Conservation (phyloP, 495 filamentous ascomycete genomes). For the Neurospora sp. region DNA sequence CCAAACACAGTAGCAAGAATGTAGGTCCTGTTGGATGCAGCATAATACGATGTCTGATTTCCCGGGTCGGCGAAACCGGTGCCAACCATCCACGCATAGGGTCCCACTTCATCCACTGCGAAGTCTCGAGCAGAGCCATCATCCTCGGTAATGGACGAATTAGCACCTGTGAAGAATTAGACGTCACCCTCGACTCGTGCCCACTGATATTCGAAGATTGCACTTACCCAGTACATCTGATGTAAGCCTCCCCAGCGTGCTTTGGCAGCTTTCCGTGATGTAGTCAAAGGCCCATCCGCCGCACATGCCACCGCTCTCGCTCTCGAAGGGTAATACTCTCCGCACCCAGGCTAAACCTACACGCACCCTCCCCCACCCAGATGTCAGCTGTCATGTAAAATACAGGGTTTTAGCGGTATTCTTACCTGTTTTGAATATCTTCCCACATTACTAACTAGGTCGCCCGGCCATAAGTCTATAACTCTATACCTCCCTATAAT, state of each 20-base stretch:
- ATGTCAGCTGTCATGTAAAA: no score
- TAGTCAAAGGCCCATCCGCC: background rate
- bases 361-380: no score
- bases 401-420: no score
- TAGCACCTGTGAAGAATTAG: background rate
- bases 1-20: background rate
- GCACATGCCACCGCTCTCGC: no score
- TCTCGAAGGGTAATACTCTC: no score
- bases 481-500: no score
- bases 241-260: background rate
- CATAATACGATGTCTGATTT: background rate
- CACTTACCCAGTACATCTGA: background rate
- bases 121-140: no score
- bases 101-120: background rate
- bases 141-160: no score
- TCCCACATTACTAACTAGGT: no score
- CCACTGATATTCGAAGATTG: background rate
- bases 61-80: background rate
- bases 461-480: no score
- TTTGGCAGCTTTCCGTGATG: background rate
- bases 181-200: fast-evolving
- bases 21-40: background rate
- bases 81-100: background rate
- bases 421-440: no score
- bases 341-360: no score